phyloP scores from a whole-genome alignment of 768 basidiomycete genomes.

The Cyclocybe aegerita region DNA sequence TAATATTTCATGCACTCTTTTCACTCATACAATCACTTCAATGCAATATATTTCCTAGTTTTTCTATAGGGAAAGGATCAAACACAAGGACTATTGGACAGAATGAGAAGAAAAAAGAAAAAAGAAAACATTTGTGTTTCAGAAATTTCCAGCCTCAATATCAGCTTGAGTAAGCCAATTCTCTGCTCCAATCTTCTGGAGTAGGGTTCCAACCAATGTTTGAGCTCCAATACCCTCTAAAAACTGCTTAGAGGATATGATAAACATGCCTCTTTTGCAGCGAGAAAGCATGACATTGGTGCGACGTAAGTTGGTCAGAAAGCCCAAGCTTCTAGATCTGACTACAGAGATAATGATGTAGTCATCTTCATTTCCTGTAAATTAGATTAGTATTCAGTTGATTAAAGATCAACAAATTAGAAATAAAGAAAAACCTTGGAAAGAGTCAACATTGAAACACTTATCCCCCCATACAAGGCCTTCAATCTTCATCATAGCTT shows the following conservation, averaged over 20 bases:
- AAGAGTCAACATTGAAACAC: conserved; percentile 84
- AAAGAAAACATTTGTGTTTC: neutral
- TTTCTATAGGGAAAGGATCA: too few relatives aligned
- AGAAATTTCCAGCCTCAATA: conserved; percentile 33
- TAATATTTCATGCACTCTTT: too few relatives aligned
- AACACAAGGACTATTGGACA: too few relatives aligned
- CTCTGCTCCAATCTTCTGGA: conserved; percentile 31
- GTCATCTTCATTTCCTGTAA: conserved; percentile 79
- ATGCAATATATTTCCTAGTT: too few relatives aligned
- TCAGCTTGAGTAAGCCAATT: conserved; percentile 40
- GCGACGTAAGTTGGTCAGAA: conserved; percentile 60
- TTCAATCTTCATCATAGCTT: conserved; percentile 49
- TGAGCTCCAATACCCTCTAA: conserved; percentile 50
- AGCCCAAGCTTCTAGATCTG: conserved; percentile 59
- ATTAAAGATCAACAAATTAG: conserved; percentile 1
- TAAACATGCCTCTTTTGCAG: conserved; percentile 77
- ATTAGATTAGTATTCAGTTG: conserved; percentile 2
- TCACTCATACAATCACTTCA: too few relatives aligned
- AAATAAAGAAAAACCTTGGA: conserved; percentile 57
- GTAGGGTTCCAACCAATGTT: conserved; percentile 44
- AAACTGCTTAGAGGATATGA: conserved; percentile 64
- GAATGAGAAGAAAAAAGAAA: neutral
- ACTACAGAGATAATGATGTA: conserved; percentile 75
- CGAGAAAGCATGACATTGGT: conserved; percentile 90
- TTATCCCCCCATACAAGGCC: conserved; percentile 64